Conservation (phyloP, 2,329 filamentous ascomycete species). For the Beauveria sp. region DNA sequence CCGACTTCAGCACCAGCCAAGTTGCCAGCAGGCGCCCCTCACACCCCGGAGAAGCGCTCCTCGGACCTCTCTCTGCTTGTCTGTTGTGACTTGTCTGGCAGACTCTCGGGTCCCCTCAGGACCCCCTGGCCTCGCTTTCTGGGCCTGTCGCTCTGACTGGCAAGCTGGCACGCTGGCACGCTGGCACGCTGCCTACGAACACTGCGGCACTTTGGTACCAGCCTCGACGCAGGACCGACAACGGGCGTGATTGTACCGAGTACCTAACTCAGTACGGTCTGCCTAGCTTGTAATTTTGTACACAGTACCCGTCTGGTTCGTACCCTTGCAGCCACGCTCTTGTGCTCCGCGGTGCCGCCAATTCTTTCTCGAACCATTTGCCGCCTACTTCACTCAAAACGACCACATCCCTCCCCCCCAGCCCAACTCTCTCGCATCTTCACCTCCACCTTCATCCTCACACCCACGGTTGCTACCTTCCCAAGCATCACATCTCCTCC, state of each 20-base stretch:
- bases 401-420: constrained; percentile 2
- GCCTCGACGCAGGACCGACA: neutral
- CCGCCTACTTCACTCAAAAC: constrained; percentile 7
- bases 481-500: neutral
- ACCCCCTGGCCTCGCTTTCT: neutral
- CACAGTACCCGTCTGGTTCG: neutral
- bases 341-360: constrained; percentile 7
- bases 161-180: neutral
- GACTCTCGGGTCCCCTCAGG: neutral
- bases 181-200: too few relatives aligned
- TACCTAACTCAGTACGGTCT: too few relatives aligned
- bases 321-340: neutral
- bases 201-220: neutral
- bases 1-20: neutral
- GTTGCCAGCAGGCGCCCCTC: constrained; percentile 2
- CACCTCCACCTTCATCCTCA: constrained; percentile 5
- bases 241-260: constrained; percentile 3
- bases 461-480: neutral
- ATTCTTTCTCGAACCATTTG: constrained; percentile 9
- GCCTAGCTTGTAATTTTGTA: neutral
- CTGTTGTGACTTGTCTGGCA: neutral
- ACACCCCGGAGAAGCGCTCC: constrained; percentile 8
- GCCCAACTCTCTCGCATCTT: constrained; percentile 2
- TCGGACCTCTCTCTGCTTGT: neutral
- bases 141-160: neutral